Base-by-base conservation (phyloP, 164 flowering plant species). In the Umbilicus rupestris region DNA sequence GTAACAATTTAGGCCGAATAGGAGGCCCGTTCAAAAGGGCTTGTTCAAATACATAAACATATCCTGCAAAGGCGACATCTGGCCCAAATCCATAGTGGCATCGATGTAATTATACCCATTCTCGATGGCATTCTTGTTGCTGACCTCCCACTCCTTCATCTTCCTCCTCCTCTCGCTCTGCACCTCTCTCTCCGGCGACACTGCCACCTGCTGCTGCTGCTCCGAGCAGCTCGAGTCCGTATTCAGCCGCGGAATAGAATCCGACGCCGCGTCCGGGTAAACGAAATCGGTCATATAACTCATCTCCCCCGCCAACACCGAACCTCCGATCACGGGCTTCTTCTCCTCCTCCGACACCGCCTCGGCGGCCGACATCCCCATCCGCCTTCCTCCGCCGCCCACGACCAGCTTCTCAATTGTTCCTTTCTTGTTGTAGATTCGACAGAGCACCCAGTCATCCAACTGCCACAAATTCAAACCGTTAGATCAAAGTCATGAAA, bases 391-490 rank as follows among this genome's bases (percentile, higher is more conserved):
- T 67, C 50, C 65, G 16, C 46, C 16, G 17, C 24, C 60, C 17
- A 29, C 31, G 39, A 31, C 66, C 39, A 71, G 77, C 68, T 69
- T 85, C 83, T 86, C 88, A 35, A 81, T 66, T 0, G 69, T 35
- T 0, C 92, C 87, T 58, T 86, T 86, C 72, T 86, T 86, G 80
- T 86, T 86, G 86, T 86, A 86, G 26, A 86, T 86, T 33, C 92
- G 89, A 68, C 92, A 86, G 31, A 86, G 73, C 22, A 86, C 92
- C 92, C 92, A 86, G 68, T 86, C 92, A 60, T 86, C 92, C 62
- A 86, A 74, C 92, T 86, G 86, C 68, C 68, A 62, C 26, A 46
- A 71, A 46, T 14, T 5, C 57, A 7, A 5, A 50, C 37, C 69
- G 59, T 69, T 62, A 62, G 62, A 58, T 73, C 57, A 46, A 46